Evolutionary conservation across 805 yeast genomes (phyloP).

Genomic region (Metschnikowia lachancei): DNA sequence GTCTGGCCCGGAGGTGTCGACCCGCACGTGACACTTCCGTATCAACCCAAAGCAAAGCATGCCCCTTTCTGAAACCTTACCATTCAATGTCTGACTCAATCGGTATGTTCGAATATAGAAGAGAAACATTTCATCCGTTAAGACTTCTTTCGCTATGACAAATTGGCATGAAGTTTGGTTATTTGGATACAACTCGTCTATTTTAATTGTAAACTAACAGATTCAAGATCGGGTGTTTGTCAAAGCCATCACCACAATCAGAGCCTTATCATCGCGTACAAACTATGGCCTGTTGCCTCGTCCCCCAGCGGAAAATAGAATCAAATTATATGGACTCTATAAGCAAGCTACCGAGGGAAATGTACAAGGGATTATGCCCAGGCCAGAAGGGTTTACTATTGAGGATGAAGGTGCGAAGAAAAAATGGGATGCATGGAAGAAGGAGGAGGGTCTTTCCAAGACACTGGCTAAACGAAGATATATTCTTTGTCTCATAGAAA

Average conservation of each 20-base stretch:
- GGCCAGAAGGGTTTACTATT: conserved; percentile 58
- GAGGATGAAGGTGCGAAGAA: conserved; percentile 67
- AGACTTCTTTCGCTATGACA: neutral
- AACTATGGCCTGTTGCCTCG: conserved; percentile 64
- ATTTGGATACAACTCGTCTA: neutral
- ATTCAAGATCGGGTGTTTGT: conserved; percentile 68
- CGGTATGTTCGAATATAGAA: conserved; percentile 26
- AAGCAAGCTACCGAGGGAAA: conserved; percentile 91
- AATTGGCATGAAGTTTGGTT: no score
- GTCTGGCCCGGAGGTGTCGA: conserved; percentile 5
- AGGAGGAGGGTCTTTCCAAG: conserved; percentile 62
- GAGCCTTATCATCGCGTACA: conserved; percentile 64
- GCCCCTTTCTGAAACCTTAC: neutral
- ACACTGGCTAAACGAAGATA: conserved; percentile 75
- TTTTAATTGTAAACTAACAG: conserved; percentile 19
- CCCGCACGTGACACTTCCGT: conserved; percentile 10
- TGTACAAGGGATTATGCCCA: conserved; percentile 62
- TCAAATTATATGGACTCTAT: conserved; percentile 73
- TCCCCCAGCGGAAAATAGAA: conserved; percentile 70
- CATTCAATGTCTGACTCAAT: conserved; percentile 48
- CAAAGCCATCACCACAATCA: conserved; percentile 76
- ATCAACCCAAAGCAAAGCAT: conserved; percentile 2
- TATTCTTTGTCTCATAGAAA: conserved; percentile 63
- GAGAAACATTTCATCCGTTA: neutral
- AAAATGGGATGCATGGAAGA: conserved; percentile 86